Conservation (phyloP, 202 grass and related monocot genomes). For the Dendrocalamus latiflorus region DNA sequence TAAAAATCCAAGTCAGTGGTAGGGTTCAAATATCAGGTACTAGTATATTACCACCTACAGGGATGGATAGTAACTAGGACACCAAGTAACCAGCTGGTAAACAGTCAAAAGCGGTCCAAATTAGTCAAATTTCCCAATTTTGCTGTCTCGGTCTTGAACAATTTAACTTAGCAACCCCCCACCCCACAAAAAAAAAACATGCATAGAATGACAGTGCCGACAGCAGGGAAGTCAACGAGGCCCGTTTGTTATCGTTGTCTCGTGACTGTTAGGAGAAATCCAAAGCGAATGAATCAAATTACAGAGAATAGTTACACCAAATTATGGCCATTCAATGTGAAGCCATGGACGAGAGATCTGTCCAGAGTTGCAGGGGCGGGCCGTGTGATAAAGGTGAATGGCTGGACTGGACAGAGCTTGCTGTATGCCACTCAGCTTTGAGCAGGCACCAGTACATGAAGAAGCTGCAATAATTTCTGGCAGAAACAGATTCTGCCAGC, state of each 20-base stretch:
- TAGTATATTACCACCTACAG: background rate
- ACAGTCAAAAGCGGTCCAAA: background rate
- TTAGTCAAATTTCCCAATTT: background rate
- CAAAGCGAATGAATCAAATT: background rate
- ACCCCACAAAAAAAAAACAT: background rate
- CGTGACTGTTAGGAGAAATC: background rate
- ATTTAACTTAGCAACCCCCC: background rate
- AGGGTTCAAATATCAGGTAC: background rate
- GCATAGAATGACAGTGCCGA: background rate
- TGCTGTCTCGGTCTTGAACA: background rate
- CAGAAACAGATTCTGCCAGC: conserved; percentile 56
- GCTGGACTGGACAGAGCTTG: conserved; percentile 32
- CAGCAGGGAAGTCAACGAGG: background rate
- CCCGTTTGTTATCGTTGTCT: background rate
- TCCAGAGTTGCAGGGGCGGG: background rate
- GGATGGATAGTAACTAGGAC: background rate
- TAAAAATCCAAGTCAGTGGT: background rate
- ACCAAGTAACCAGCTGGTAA: background rate
- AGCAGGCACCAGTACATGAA: conserved; percentile 40
- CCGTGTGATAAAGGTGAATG: conserved; percentile 25
- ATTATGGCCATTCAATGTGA: background rate
- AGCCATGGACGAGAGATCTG: conserved; percentile 12
- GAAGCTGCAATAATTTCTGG: conserved; percentile 62
- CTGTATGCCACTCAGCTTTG: conserved; percentile 43
- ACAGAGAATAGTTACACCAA: background rate